Base-by-base conservation (phyloP, 2,329 filamentous ascomycete species). In the Nemania serpens region DNA sequence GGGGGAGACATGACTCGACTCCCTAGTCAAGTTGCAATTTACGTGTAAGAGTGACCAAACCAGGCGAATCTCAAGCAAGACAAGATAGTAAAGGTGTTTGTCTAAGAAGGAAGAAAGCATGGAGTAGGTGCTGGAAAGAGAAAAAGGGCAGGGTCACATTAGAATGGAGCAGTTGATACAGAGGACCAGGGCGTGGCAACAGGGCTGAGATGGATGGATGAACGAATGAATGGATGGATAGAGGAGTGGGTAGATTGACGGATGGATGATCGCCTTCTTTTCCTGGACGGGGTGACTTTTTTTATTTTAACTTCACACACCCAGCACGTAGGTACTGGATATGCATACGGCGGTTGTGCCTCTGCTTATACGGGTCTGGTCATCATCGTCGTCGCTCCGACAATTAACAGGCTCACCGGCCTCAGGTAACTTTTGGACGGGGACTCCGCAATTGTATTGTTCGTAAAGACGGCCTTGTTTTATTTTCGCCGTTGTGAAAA, bases 1-100 rank as follows among this genome's bases (percentile, higher is more conserved):
- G 66, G 66, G 49, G 45, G 66, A 68, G 71, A 68, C 73, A 75
- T 75, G 65, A 66, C 70, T 67, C 61, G 59, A 53, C 54, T 56
- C 56, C 57, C 50, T 33, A 50, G 41, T 45, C 25, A 56, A 39
- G 9, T 48, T 37, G 39, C 46, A 50, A 12, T 48, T 42, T 43
- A 45, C 49, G 47, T 15, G 39, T 17, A 18, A 15, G 46, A 22
- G 50, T 47, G 58, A 56, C 45, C 29, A 58, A 53, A n/a, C 49
- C 46, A 54, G 55, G 53, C 48, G 45, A 65, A 64, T 43, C 29
- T 43, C 22, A 36, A 54, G 20, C 55, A 60, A 54, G 54, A 63
- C 60, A 53, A 63, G 59, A 55, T 62, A 36, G 55, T 48, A 60
- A 61, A 58, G 58, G 62, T 45, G 17, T 61, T n/a, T 29, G 4